These are phyloP conservation scores for Alternaria sp. DNA, from an alignment of 2,329 filamentous ascomycete species.

Conservation along the genomic window DNA sequence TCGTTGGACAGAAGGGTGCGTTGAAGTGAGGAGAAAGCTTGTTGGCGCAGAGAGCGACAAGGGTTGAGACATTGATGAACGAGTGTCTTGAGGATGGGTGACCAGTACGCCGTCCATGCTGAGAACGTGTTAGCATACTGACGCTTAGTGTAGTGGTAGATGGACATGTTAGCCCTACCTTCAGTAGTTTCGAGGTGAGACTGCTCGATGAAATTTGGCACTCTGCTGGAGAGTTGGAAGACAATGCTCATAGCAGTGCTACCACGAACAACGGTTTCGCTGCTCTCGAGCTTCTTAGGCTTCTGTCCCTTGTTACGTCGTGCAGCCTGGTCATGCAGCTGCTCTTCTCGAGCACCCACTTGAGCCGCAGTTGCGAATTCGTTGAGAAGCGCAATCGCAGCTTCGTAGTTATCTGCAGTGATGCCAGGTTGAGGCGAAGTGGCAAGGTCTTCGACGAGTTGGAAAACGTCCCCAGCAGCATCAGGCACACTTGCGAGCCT, in stretches of 20 bases:
- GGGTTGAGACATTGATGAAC: slow-evolving; percentile 93
- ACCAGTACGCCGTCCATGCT: slow-evolving; percentile 99
- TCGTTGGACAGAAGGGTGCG: slow-evolving; percentile 84
- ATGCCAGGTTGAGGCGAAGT: slow-evolving; percentile 79
- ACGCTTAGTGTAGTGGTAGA: background rate
- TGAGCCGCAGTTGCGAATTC: slow-evolving; percentile 87
- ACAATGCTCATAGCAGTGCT: slow-evolving; percentile 83
- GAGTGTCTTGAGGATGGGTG: slow-evolving; percentile 88
- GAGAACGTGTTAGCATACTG: background rate
- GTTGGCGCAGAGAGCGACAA: slow-evolving; percentile 88
- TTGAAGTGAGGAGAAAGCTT: slow-evolving; percentile 86
- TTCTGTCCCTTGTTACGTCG: slow-evolving; percentile 62
- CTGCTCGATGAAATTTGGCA: slow-evolving; percentile 87
- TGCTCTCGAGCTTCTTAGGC: slow-evolving; percentile 66
- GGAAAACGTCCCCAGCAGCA: slow-evolving; percentile 80
- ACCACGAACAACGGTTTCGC: slow-evolving; percentile 77
- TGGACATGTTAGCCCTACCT: slow-evolving; percentile 60
- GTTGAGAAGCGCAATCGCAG: slow-evolving; percentile 82
- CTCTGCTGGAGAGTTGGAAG: slow-evolving; percentile 80
- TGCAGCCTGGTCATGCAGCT: slow-evolving; percentile 67
- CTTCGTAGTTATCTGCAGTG: slow-evolving; percentile 94
- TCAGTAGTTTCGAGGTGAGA: slow-evolving; percentile 89
- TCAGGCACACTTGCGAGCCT: slow-evolving; percentile 74
- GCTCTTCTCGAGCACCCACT: slow-evolving; percentile 73
- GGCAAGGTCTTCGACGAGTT: slow-evolving; percentile 79